Base-by-base conservation (phyloP, 1,139 yeast species). In the Torulaspora pretoriensis region DNA sequence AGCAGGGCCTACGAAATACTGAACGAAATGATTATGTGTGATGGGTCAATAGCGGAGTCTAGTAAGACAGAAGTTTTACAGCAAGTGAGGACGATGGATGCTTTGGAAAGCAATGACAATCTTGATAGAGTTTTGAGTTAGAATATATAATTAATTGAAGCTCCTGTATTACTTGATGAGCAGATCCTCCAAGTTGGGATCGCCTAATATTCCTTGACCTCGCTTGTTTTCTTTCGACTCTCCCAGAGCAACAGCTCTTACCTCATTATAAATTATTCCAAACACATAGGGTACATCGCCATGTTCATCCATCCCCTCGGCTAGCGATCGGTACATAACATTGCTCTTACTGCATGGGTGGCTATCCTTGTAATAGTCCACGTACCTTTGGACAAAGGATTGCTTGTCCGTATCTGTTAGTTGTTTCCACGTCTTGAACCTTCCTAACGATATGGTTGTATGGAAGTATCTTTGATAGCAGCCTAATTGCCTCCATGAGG, bases 1-100 rank as follows among this genome's bases (percentile, higher is more conserved):
- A 86, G 84, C 58, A 85, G 87, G 63, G 97, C 97, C 0, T 92
- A 92, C 64, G 86, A 87, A 65, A 83, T 92, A 13, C 71, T 94
- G 54, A 97, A 92, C 65, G 98, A 94, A 64, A 71, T 92, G 56
- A 68, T 94, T 38, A 70, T 82, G 63, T 81, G 81, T 37, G 87
- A 81, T 58, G 98, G 98, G 0, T 82, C 84, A 46, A 66, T 92
- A 16, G 88, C 86, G 55, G 99, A 92, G 63, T 78, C 89, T 38
- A 83, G 92, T 9, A 83, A 83, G 56, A 75, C 81, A 43, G 96
- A 87, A 57, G 89, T 89, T 1, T 69, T 90, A 55, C 75, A 81
- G 52, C 72, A 87, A 43, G 84, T 92, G 4, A 77, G 79, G 3
- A 88, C 86, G 50, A 96, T 89, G 71, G 94, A 86, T 57, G 81